Percentiles rank a stretch among this genome's conserved stretches.
Conservation (phyloP, 2,329 filamentous ascomycete genomes). For the Penicillium sp. region DNA sequence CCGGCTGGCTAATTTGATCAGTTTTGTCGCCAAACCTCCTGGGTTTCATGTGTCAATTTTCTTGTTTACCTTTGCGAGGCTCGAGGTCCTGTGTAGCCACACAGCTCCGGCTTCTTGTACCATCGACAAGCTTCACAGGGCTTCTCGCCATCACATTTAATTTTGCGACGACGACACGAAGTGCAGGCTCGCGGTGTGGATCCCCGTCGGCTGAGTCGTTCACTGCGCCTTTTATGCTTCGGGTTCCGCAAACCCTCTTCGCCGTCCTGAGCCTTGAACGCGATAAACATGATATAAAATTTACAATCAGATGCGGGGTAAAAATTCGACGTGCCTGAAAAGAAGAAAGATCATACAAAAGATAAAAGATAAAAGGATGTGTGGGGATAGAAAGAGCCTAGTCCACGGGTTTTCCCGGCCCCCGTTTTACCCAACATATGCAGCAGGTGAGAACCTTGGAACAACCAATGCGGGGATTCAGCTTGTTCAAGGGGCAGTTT, state of each 20-base stretch:
- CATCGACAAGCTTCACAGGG: slow-evolving; percentile 78
- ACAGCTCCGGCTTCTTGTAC: slow-evolving; percentile 72
- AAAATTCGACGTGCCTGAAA: background rate
- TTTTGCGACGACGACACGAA: slow-evolving; percentile 74
- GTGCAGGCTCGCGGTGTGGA: slow-evolving; percentile 57
- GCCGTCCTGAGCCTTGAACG: slow-evolving; percentile 12
- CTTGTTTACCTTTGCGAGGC: slow-evolving; percentile 67
- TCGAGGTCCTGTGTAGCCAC: slow-evolving; percentile 76
- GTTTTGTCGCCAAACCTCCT: background rate
- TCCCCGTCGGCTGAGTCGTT: slow-evolving; percentile 7
- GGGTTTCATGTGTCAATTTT: background rate
- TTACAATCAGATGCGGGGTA: background rate
- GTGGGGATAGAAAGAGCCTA: background rate
- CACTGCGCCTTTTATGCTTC: slow-evolving; percentile 8
- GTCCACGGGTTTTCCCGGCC: background rate
- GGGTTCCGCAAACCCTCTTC: slow-evolving; percentile 12
- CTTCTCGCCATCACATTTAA: slow-evolving; percentile 74
- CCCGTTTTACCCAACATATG: background rate
- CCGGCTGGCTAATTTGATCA: slow-evolving; percentile 11
- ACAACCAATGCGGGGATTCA: background rate
- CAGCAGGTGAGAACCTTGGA: background rate
- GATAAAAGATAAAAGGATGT: background rate
- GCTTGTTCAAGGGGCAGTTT: no score
- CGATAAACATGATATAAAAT: slow-evolving; percentile 13
- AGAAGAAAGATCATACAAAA: background rate